A percentile compares a stretch with the other conserved stretches of the same genome.
phyloP scores from a whole-genome alignment of 345 rosid genomes.

The Melaleuca quinquenervia region DNA sequence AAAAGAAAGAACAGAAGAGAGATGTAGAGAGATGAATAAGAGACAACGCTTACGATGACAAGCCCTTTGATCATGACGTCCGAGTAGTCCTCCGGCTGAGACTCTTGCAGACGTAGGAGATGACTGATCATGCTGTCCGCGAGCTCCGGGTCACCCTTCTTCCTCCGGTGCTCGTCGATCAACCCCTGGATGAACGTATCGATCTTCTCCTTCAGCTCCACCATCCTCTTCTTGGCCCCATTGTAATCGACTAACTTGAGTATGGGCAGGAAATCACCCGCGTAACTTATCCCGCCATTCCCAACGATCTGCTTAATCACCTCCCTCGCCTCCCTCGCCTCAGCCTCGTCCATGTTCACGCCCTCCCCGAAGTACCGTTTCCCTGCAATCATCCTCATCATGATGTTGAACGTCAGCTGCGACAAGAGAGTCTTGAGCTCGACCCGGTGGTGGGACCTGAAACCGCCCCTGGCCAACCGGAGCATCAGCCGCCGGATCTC shows the following conservation, averaged over 20 bases:
- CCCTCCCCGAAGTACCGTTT: slow-evolving; percentile 47
- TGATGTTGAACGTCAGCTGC: slow-evolving; percentile 19
- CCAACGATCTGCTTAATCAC: slow-evolving; percentile 10
- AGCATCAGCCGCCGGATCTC: slow-evolving; percentile 29
- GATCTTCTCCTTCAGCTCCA: slow-evolving; percentile 10
- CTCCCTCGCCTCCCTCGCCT: slow-evolving; percentile 5
- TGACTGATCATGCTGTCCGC: slow-evolving; percentile 44
- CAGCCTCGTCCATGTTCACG: background rate
- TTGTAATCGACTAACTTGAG: slow-evolving; percentile 1
- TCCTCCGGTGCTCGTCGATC: slow-evolving; percentile 29
- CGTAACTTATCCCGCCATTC: background rate
- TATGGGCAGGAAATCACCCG: slow-evolving; percentile 4
- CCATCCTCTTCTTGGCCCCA: slow-evolving; percentile 18
- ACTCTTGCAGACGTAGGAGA: slow-evolving; percentile 36
- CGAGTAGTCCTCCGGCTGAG: slow-evolving; percentile 14
- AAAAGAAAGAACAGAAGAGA: background rate
- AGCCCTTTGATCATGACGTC: slow-evolving; percentile 41
- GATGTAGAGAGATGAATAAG: background rate
- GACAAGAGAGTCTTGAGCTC: slow-evolving; percentile 28
- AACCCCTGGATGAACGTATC: slow-evolving; percentile 39
- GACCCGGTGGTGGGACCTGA: slow-evolving; percentile 14
- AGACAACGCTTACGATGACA: background rate
- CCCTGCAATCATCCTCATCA: slow-evolving; percentile 38
- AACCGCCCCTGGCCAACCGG: slow-evolving; percentile 11
- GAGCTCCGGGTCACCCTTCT: background rate